Percentiles rank a stretch among this genome's conserved stretches.
phyloP scores from a whole-genome alignment of 2,329 filamentous ascomycete species.

The Teratosphaeria destructans region DNA sequence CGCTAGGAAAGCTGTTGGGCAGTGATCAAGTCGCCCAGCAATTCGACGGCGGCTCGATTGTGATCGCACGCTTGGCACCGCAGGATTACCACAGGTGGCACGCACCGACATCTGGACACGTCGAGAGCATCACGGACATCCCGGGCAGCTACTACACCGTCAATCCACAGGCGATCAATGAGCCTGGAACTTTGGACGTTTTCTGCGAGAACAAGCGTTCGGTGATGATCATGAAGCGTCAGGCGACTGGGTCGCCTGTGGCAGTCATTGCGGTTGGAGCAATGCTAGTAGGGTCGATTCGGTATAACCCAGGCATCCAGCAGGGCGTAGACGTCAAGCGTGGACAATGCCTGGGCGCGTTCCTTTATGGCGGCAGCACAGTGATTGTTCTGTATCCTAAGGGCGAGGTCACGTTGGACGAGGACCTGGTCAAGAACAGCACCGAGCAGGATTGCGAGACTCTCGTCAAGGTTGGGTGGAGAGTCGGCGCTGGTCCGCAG shows the following conservation, averaged over 20 bases:
- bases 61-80: slow-evolving; percentile 32
- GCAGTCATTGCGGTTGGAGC: slow-evolving; percentile 34
- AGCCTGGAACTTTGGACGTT: slow-evolving; percentile 31
- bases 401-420: slow-evolving; percentile 28
- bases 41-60: slow-evolving; percentile 28
- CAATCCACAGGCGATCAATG: slow-evolving; percentile 33
- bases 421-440: slow-evolving; percentile 31
- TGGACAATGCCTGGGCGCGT: slow-evolving; percentile 32
- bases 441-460: slow-evolving; percentile 30
- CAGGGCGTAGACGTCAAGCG: slow-evolving; percentile 24
- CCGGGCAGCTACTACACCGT: slow-evolving; percentile 33
- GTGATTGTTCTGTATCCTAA: slow-evolving; percentile 31
- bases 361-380: slow-evolving; percentile 34
- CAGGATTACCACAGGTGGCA: slow-evolving; percentile 34
- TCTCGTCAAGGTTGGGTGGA: slow-evolving; percentile 30
- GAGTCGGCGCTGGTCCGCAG: slow-evolving; percentile 15
- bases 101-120: slow-evolving; percentile 2
- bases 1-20: slow-evolving; percentile 22
- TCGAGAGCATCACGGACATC: slow-evolving; percentile 26
- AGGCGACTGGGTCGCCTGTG: slow-evolving; percentile 19
- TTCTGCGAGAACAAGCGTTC: slow-evolving; percentile 34
- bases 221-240: slow-evolving; percentile 29
- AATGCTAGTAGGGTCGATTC: slow-evolving; percentile 35
- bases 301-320: slow-evolving; percentile 28
- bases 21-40: slow-evolving; percentile 18